A percentile compares a stretch with the other conserved stretches of the same genome.
Evolutionary conservation across 257 asterid genomes (phyloP).

Genomic region (Jasminum sambac): DNA sequence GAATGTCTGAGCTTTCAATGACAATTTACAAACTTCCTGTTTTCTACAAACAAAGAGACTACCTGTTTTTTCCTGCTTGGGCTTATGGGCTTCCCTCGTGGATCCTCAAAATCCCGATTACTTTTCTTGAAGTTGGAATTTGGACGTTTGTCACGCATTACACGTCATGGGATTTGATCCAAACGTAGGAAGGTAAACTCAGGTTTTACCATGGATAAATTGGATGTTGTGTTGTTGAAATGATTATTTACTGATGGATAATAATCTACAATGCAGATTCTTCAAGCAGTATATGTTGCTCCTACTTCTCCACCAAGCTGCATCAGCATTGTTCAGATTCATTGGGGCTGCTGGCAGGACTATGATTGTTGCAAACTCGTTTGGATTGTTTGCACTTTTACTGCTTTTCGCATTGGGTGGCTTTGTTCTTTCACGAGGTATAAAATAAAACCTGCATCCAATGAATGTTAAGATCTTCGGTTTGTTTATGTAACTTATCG

Average conservation of each 20-base stretch:
- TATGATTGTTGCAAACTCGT: conserved; percentile 61
- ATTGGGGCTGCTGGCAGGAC: conserved; percentile 64
- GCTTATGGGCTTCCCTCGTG: conserved; percentile 63
- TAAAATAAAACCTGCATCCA: no score
- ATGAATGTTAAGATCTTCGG: no score
- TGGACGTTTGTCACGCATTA: conserved; percentile 63
- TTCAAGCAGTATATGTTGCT: conserved; percentile 56
- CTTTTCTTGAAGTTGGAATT: conserved; percentile 51
- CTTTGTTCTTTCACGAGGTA: conserved; percentile 65
- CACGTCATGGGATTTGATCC: conserved; percentile 67
- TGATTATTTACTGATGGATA: background rate
- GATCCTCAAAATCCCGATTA: conserved; percentile 54
- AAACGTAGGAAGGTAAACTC: conserved; percentile 57
- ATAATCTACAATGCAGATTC: conserved; percentile 34
- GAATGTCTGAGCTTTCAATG: conserved; percentile 56
- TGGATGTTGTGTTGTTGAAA: background rate
- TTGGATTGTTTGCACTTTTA: conserved; percentile 57
- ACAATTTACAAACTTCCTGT: conserved; percentile 62
- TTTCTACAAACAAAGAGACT: conserved; percentile 64
- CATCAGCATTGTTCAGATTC: conserved; percentile 54
- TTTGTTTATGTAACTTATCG: background rate
- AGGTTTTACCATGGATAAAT: no score
- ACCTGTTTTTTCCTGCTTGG: conserved; percentile 63
- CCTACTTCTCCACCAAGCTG: conserved; percentile 41
- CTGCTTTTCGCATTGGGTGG: conserved; percentile 67